Evolutionary conservation across 257 asterid genomes (phyloP), one percentile per base, ranked within the genome.

Genomic region (Ilex aquifolium): DNA sequence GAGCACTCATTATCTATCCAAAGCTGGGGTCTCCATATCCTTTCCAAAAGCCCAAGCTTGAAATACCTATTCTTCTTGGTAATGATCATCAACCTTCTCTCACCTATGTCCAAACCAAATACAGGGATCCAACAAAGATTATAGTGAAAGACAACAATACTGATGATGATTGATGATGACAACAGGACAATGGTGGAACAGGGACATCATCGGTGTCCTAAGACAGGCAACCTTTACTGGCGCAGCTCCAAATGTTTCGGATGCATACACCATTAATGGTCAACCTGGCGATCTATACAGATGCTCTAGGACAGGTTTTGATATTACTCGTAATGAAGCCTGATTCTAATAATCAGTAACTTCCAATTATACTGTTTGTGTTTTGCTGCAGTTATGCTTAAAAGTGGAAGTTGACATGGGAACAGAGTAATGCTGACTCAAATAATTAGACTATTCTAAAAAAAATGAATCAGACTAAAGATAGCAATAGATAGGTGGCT

Each of bases 151-250:
- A 14, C n/a, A 46, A 14, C n/a, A 10, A 14, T 46, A 2, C 3
- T 46, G 3, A 46, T 46, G 52, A 5, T 11, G 3, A 46, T 46
- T 10, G 42, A 8, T 36, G 42, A 36, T 36, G 42, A 46, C 29
- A 44, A 61, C 85, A 88, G 95, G 95, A 31, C 91, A 88, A 76
- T 88, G 95, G 95, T 88, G 95, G 95, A 56, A 81, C 14, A 72
- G 81, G 58, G 93, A 88, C 62, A 81, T 85, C 77, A 73, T 79
- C 32, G 75, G 75, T 31, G 77, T 88, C 13, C 62, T 74, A 62
- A 65, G 76, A 44, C 94, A 83, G 72, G 84, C 95, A 3, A 48
- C 58, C 14, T 85, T 88, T 31, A 82, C 79, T 1, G 95, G 95
- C 29, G 88, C 84, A 36, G 87, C 94, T 69, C 95, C 95, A 13